Conservation (phyloP, 2,329 filamentous ascomycete genomes). For the Colletotrichum orbiculare region DNA sequence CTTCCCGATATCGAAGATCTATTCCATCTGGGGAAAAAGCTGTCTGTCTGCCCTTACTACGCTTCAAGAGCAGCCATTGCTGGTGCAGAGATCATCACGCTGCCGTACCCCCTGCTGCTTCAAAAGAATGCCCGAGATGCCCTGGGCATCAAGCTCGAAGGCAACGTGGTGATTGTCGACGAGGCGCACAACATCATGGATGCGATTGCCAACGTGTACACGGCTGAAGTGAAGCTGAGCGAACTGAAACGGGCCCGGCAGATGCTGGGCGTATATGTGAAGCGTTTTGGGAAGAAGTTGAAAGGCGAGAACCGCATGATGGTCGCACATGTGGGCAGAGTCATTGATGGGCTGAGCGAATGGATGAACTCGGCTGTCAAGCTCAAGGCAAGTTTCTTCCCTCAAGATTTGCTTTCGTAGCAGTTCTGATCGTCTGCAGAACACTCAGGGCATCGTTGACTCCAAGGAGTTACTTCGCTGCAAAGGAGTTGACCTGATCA, state of each 20-base stretch:
- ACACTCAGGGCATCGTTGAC: conserved; percentile 74
- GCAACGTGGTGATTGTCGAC: conserved; percentile 93
- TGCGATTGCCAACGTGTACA: conserved; percentile 88
- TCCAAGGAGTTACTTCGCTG: conserved; percentile 78
- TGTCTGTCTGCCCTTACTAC: conserved; percentile 94
- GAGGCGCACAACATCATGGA: conserved; percentile 99
- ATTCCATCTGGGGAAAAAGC: conserved; percentile 77
- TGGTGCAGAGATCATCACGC: conserved; percentile 86
- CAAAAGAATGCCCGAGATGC: conserved; percentile 90
- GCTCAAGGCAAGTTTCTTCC: conserved; percentile 54
- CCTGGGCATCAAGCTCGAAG: conserved; percentile 84
- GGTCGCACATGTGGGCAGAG: conserved; percentile 84
- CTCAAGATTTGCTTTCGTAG: too few species aligned
- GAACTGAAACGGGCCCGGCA: conserved; percentile 79
- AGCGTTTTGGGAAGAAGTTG: conserved; percentile 86
- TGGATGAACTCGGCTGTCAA: conserved; percentile 71
- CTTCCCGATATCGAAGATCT: conserved; percentile 96
- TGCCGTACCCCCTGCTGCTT: conserved; percentile 91
- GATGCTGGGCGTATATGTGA: conserved; percentile 85
- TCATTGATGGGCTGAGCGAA: conserved; percentile 80
- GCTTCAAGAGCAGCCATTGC: conserved; percentile 88
- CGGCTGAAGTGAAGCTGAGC: conserved; percentile 76
- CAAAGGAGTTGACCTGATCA: conserved; percentile 95
- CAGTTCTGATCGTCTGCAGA: conserved; percentile 43
- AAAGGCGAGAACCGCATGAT: conserved; percentile 94